Evolutionary conservation across 1,284 basidiomycete species (phyloP).

Genomic region (Mycena citricolor): DNA sequence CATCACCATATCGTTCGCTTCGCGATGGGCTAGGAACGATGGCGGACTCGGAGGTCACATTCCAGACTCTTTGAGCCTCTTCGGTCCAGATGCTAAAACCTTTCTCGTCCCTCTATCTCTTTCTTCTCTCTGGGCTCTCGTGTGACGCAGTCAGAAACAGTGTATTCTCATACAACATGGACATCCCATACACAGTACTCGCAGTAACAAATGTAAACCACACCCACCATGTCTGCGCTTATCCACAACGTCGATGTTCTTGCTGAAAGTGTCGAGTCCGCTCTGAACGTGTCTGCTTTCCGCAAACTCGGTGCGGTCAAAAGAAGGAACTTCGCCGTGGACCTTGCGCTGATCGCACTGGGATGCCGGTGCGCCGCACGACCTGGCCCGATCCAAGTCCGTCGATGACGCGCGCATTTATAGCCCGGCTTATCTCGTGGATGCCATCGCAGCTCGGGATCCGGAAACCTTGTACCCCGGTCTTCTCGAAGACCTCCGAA

Average conservation of each 20-base stretch:
- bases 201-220: no score
- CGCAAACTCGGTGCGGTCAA: slow-evolving; percentile 10
- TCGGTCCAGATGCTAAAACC: neutral
- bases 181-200: no score
- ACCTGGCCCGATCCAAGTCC: neutral
- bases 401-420: neutral
- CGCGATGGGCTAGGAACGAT: neutral
- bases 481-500: slow-evolving; percentile 28
- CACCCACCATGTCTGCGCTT: slow-evolving; percentile 5
- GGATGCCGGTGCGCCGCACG: slow-evolving; percentile 13
- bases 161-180: slow-evolving; percentile 4
- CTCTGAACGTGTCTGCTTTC: slow-evolving; percentile 1
- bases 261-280: no score
- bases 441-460: slow-evolving; percentile 27
- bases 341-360: slow-evolving; percentile 27
- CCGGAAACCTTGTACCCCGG: slow-evolving; percentile 25
- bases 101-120: no score
- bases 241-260: slow-evolving; percentile 8
- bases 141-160: neutral
- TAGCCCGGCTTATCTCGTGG: slow-evolving; percentile 34
- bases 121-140: no score
- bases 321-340: slow-evolving; percentile 22
- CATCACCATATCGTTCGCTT: neutral
- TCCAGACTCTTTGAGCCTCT: neutral
- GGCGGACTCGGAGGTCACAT: neutral